Evolutionary conservation across 1,284 basidiomycete genomes (phyloP), one percentile per base, ranked within the genome.

Genomic region (Polyporus tsugae): DNA sequence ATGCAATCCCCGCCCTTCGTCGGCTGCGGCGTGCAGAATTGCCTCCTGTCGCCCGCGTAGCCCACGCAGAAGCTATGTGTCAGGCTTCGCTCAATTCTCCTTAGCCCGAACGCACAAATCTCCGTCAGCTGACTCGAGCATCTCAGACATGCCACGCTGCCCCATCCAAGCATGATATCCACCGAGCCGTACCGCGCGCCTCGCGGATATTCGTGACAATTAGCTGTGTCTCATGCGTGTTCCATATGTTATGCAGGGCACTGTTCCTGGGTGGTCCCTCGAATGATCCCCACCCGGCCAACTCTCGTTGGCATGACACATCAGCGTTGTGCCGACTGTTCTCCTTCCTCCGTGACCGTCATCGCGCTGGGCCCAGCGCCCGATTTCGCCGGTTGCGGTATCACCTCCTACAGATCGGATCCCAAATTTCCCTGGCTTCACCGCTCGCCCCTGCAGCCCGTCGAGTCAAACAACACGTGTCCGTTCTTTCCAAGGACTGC

Each of bases 261-360:
- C 41, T 52, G 70, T 67, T 65, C 67, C 70, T 71, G 63, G 55
- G 19, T 57, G 41, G 39, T 39, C 33, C 42, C 64, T 35, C 17
- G 29, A 65, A 44, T 65, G 66, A 66, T 65, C 55, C 55, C 35
- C 58, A 67, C 49, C 36, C 15, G 67, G 33, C 65, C 22, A 69
- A 65, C 68, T 61, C 53, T 72, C 60, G 64, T 69, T 72, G 70
- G 66, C 70, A 69, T 72, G 68, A 69, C 68, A 64, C 63, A 62
- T 22, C 11, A 42, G 36, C 59, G 64, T 60, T 49, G 66, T 35
- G 46, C 58, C 58, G 41, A 39, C 63, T 36, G 46, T 60, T 63
- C 19, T 46, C 62, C 68, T 44, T 60, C 46, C 46, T 49, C 22
- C 46, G 22, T 49, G 46, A 49, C 46, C 46, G 46, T 57, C 68